phyloP scores from a whole-genome alignment of 2,329 filamentous ascomycete species.

The Juglanconis sp. region DNA sequence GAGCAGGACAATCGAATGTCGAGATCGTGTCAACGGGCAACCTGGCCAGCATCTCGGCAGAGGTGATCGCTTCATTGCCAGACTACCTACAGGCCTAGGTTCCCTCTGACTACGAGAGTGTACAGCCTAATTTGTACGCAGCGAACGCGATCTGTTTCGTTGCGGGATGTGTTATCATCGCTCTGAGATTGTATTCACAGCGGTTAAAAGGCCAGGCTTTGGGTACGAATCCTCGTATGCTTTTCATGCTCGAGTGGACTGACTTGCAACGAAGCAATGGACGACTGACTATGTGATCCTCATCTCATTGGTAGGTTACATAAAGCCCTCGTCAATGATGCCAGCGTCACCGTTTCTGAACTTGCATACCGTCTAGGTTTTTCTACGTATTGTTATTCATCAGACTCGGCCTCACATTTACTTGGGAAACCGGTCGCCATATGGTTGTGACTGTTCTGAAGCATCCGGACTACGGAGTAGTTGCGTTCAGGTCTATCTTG shows the following conservation, averaged over 20 bases:
- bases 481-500: background rate
- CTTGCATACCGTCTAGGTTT: no score
- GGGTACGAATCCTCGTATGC: background rate
- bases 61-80: background rate
- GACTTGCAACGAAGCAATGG: no score
- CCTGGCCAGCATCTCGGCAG: background rate
- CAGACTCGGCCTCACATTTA: background rate
- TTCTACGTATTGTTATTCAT: no score
- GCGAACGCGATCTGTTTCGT: background rate
- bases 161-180: background rate
- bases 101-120: background rate
- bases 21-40: background rate
- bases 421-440: background rate
- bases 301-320: background rate
- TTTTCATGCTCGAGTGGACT: no score
- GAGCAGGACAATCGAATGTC: background rate
- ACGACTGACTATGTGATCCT: background rate
- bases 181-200: background rate
- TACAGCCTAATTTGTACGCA: background rate
- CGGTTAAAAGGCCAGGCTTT: background rate
- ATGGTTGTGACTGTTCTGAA: background rate
- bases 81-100: background rate
- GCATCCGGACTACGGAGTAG: background rate
- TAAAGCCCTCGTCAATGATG: no score
- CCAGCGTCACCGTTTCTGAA: no score